A percentile compares a stretch with the other conserved stretches of the same genome.
Evolutionary conservation across 305 asterid species (phyloP).

Genomic region (Solanum hybrid): DNA sequence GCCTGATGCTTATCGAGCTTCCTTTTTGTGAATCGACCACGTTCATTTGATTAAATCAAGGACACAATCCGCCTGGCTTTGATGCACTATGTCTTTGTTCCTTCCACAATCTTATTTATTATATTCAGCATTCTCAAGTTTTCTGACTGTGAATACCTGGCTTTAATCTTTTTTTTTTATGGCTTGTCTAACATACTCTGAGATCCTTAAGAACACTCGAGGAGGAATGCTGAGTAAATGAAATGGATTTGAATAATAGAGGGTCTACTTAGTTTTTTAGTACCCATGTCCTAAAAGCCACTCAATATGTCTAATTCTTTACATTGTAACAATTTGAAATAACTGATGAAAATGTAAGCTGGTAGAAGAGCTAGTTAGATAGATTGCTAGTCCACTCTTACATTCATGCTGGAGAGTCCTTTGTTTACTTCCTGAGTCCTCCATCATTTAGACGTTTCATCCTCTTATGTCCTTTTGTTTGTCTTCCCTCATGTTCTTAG

Average conservation of each 20-base stretch:
- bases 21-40: background rate
- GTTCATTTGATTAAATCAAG: background rate
- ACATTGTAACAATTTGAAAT: background rate
- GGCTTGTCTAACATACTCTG: background rate
- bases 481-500: background rate
- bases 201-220: background rate
- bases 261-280: background rate
- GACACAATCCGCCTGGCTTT: background rate
- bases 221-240: background rate
- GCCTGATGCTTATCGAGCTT: background rate
- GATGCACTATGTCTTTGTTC: background rate
- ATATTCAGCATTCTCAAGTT: background rate
- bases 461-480: background rate
- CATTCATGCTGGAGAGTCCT: background rate
- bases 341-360: background rate
- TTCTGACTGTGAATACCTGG: background rate
- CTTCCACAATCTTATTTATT: background rate
- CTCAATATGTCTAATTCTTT: background rate
- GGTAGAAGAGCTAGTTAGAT: background rate
- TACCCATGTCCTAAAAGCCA: background rate
- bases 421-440: background rate
- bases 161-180: background rate
- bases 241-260: background rate
- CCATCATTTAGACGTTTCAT: background rate
- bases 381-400: background rate